Conservation (phyloP, 345 rosid genomes). For the Heritiera littoralis region DNA sequence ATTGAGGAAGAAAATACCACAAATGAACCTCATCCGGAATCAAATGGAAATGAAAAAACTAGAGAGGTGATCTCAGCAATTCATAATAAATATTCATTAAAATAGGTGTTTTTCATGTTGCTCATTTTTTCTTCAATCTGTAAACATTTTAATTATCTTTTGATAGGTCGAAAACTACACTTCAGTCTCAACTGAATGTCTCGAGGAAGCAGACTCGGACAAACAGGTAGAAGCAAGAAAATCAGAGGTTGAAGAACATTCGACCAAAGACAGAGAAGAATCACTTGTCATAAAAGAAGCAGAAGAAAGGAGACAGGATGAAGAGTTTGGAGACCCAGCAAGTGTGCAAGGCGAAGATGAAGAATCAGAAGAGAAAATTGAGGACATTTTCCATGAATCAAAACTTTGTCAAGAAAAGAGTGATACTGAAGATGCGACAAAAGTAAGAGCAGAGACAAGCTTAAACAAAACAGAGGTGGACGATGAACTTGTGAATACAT, state of each 20-base stretch:
- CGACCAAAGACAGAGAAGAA: constrained; percentile 25
- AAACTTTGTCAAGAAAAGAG: neutral
- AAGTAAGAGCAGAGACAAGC: constrained; percentile 17
- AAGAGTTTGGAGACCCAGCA: constrained; percentile 11
- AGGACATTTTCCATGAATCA: neutral
- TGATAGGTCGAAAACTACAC: neutral
- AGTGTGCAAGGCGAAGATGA: neutral
- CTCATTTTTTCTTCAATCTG: neutral
- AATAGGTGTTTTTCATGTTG: neutral
- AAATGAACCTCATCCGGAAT: neutral
- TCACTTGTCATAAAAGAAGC: constrained; percentile 11
- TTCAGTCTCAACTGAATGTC: constrained; percentile 13
- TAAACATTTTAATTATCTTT: neutral
- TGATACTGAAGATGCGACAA: constrained; percentile 21
- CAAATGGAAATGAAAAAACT: constrained; percentile 20
- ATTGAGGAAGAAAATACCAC: constrained; percentile 22
- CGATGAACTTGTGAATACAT: constrained; percentile 8
- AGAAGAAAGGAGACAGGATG: constrained; percentile 19
- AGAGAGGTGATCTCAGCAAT: constrained; percentile 6
- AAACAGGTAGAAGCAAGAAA: neutral
- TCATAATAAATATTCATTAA: neutral
- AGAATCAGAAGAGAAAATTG: constrained; percentile 1
- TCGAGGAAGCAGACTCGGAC: constrained; percentile 23
- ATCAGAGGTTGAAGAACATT: constrained; percentile 22
- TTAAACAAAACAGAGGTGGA: constrained; percentile 24